These are phyloP conservation scores for Rutidosis leptorrhynchoides DNA, from an alignment of 129 eudicot species.

Conservation along the genomic window DNA sequence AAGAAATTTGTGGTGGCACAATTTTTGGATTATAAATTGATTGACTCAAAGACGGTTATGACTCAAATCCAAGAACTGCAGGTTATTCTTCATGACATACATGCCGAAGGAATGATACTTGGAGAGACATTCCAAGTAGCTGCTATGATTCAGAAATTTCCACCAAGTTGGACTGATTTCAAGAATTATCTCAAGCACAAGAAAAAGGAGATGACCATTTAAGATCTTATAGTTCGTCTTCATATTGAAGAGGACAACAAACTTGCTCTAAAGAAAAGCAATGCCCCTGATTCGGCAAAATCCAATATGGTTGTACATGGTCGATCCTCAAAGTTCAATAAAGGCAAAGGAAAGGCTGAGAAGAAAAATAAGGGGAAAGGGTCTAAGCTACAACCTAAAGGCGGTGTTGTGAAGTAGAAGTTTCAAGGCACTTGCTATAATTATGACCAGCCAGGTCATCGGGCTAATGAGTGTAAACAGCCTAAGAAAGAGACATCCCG, in stretches of 20 bases:
- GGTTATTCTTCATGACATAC: slow-evolving; percentile 3
- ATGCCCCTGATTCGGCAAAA: neutral
- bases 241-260: slow-evolving; percentile 1
- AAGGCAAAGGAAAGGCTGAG: neutral
- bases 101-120: neutral
- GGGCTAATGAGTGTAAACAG: neutral
- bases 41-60: neutral
- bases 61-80: neutral
- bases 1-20: neutral
- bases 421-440: neutral
- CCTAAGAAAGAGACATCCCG: too few species aligned
- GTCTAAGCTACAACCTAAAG: neutral
- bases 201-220: neutral
- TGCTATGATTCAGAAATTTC: neutral
- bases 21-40: neutral
- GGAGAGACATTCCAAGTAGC: slow-evolving; percentile 9
- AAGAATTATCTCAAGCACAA: too few species aligned
- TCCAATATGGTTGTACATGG: neutral
- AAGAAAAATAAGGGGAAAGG: neutral
- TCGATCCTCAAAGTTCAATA: neutral
- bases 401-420: neutral
- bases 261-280: neutral
- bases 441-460: neutral
- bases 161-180: neutral
- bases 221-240: slow-evolving; percentile 11